A percentile compares a stretch with the other conserved stretches of the same genome.
Conservation (phyloP, 139 green algal genomes). For the Chlorella vulgaris region DNA sequence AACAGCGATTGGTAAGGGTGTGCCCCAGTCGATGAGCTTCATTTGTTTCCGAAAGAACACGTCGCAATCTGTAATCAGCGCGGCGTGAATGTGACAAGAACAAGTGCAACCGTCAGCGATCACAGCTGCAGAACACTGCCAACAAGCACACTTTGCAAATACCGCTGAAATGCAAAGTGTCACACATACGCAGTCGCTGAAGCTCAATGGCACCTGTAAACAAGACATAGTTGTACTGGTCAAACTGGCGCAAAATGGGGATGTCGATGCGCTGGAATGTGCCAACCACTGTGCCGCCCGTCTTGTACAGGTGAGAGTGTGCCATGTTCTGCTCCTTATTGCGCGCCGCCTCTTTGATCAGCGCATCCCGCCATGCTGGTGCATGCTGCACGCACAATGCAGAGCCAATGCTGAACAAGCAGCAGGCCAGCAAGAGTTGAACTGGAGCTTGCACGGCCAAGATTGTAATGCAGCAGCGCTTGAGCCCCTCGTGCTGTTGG, state of each 20-base stretch:
- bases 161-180: too few relatives aligned
- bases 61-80: conserved; percentile 29
- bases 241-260: conserved; percentile 5
- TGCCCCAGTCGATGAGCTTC: conserved; percentile 25
- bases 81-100: too few relatives aligned
- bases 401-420: too few relatives aligned
- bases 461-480: too few relatives aligned
- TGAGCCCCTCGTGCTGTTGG: too few relatives aligned
- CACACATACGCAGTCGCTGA: too few relatives aligned
- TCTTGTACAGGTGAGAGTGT: conserved; percentile 13
- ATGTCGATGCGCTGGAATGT: conserved; percentile 35
- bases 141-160: too few relatives aligned
- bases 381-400: background rate
- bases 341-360: conserved; percentile 1
- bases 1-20: background rate
- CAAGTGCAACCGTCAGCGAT: too few relatives aligned
- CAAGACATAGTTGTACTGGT: conserved; percentile 32
- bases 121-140: too few relatives aligned
- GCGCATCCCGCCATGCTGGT: background rate
- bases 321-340: background rate
- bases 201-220: conserved; percentile 21
- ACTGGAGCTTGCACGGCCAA: too few relatives aligned
- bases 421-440: too few relatives aligned
- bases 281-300: conserved; percentile 1
- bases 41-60: conserved; percentile 26